These are phyloP conservation scores for Hygrophorus pudorinus DNA, from an alignment of 768 basidiomycete genomes.

Conservation along the genomic window DNA sequence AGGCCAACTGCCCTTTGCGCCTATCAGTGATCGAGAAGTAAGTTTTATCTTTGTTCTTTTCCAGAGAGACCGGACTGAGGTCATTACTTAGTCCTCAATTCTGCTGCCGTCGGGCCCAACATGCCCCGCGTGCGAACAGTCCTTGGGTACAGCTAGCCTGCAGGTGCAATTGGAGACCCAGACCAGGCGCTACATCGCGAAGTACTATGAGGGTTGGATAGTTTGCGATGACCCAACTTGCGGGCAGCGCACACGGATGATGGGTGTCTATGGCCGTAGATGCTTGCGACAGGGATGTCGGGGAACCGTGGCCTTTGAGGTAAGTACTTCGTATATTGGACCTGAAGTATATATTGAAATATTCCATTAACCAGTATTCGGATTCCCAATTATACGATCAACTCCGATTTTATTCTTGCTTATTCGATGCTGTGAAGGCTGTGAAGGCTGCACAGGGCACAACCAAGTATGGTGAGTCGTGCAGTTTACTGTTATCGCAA, in stretches of 20 bases:
- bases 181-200: slow-evolving; percentile 63
- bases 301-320: slow-evolving; percentile 69
- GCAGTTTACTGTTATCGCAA: background rate
- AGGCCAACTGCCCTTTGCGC: slow-evolving; percentile 43
- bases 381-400: slow-evolving; percentile 86
- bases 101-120: slow-evolving; percentile 53
- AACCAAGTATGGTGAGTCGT: slow-evolving; percentile 27
- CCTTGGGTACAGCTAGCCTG: slow-evolving; percentile 50
- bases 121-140: slow-evolving; percentile 58
- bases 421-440: slow-evolving; percentile 70
- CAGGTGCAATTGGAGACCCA: slow-evolving; percentile 81
- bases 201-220: slow-evolving; percentile 86
- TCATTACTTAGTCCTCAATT: slow-evolving; percentile 46
- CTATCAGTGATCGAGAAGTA: slow-evolving; percentile 52
- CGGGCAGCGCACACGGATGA: slow-evolving; percentile 77
- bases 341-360: background rate
- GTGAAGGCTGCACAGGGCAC: slow-evolving; percentile 40
- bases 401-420: slow-evolving; percentile 66
- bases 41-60: slow-evolving; percentile 9
- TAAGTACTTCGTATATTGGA: slow-evolving; percentile 22
- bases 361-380: slow-evolving; percentile 59
- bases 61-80: background rate
- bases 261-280: slow-evolving; percentile 82
- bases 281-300: slow-evolving; percentile 66
- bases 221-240: slow-evolving; percentile 85